Base-by-base conservation (phyloP, 176 grass and related monocot species). In the Cocos nucifera region DNA sequence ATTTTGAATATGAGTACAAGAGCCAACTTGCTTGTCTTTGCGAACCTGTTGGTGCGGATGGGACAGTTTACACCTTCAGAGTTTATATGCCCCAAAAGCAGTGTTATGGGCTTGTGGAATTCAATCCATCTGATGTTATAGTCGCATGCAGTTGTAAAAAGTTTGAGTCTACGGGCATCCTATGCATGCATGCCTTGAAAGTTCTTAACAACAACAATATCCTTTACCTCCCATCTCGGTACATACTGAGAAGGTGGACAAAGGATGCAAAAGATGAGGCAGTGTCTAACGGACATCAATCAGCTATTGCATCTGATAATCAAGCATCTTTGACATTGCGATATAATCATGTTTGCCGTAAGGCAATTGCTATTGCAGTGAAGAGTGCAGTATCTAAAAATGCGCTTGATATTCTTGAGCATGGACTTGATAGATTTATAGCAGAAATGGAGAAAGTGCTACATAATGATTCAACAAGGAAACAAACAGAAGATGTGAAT, bases 201-300 rank as follows among this genome's bases (percentile, higher is more conserved):
- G 70, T 84, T 61, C 72, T 84, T 58, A 84, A 78, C 59, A 79
- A 84, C 60, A 84, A 84, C 50, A 71, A 84, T 27, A 79, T 84
- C 65, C 72, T 84, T 28, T 58, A 77, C 56, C 68, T 77, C 22
- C 78, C 58, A 15, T 19, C 51, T 9, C 63, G 26, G 30, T 81
- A 69, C 58, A 63, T 75, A 56, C 19, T 75, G 52, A 78, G 65
- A 44, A 63, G 65, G 50, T 81, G 78, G 78, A 81, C 57, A 4
- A 81, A 75, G 32, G 64, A 56, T 26, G 78, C 65, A 4, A 81
- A 81, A 58, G 71, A 75, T 69, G 71, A 62, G 51, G 19, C n/a
- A 53, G 24, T n/a, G 53, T 12, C 24, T 35, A 35, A 19, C 35
- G 29, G 57, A 52, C 25, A 57, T 58, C 52, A 50, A 6, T 18